Base-by-base conservation (phyloP, 2,329 filamentous ascomycete genomes). In the Fusarium sp. region DNA sequence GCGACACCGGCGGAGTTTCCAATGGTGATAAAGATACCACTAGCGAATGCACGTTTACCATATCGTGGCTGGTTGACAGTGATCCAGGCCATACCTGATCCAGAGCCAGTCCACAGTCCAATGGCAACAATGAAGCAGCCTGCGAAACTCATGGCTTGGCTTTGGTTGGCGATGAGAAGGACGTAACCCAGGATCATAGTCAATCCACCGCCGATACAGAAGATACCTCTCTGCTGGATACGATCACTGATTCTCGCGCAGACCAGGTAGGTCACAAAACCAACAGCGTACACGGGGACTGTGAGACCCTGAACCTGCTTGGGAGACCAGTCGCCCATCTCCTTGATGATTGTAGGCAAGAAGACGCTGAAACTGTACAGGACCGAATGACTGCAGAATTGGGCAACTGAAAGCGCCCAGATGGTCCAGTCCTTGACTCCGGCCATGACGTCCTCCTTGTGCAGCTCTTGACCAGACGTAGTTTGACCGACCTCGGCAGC, bases 361-460 rank as follows among this genome's bases (percentile, higher is more conserved):
- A 92, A 92, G 1, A 88, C 90, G 54, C 83, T 85, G 75, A 87
- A 91, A 3, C 88, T 88, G 74, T 92, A 92, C 1, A 92, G 81
- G 82, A 91, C 89, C 3, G 85, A 88, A 66, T 90, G 87, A 20
- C 82, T 81, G 7, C 87, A 86, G 68, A 91, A 91, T 62, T 88
- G 84, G 2, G 81, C 86, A 35, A 87, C 78, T 62, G 82, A 85
- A 67, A 90, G 90, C 0, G 82, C 80, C 80, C 85, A 90, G 17
- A 89, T 84, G 56, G 87, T 89, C 88, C 88, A 90, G 75, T 92
- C 90, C 56, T 71, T 73, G 23, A 68, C 30, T 4, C 63, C 71
- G 10, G 72, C 71, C 3, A 71, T 65, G 27, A 73, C 71, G 8
- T 73, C 71, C 20, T 66, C 68, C 58, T 67, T 70, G 35, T 81